Evolutionary conservation across 2,329 filamentous ascomycete species (phyloP), one percentile per base, ranked within the genome.

Genomic region (Trichoderma aggressivum): DNA sequence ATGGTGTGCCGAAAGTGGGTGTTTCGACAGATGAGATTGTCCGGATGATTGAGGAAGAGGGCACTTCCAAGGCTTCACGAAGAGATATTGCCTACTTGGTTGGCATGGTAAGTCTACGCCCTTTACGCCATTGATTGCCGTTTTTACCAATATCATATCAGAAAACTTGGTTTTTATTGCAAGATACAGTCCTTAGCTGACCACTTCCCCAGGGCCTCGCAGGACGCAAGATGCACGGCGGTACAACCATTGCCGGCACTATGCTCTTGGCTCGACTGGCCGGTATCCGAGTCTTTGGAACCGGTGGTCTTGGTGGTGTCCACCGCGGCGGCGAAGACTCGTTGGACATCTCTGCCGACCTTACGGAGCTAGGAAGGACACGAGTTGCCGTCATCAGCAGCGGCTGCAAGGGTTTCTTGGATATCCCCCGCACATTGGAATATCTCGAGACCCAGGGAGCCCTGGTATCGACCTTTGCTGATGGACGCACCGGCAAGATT

Each of bases 331-430:
- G 90, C 61, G 91, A 98, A 79, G 87, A 87, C 75, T 92, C 92
- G 8, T 91, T 98, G 90, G 96, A 99, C 79, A 89, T 99, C 73
- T 98, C 95, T 72, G 95, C 96, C 53, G 96, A 99, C 81, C 86
- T 99, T 72, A 98, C 93, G 5, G 96, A 98, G 84, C 88, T 99
- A 64, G 94, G 96, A 18, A 88, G 94, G 71, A 98, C 94, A 8
- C 89, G 93, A 12, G 91, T 99, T 66, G 91, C 94, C 30, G 94
- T 99, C 3, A 86, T 99, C 66, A 92, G 91, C 80, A 94, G 92
- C 74, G 96, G 96, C 16, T 97, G 94, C 83, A 99, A 99, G 83
- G 96, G 95, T 73, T 98, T 99, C 80, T 86, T 99, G 47, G 96
- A 99, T 78, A 94, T 98, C 72, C 90, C 92, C 3, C 87, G 93